Base-by-base conservation (phyloP, 352 stramenopile genomes). In the Halophytophthora batemanensis region DNA sequence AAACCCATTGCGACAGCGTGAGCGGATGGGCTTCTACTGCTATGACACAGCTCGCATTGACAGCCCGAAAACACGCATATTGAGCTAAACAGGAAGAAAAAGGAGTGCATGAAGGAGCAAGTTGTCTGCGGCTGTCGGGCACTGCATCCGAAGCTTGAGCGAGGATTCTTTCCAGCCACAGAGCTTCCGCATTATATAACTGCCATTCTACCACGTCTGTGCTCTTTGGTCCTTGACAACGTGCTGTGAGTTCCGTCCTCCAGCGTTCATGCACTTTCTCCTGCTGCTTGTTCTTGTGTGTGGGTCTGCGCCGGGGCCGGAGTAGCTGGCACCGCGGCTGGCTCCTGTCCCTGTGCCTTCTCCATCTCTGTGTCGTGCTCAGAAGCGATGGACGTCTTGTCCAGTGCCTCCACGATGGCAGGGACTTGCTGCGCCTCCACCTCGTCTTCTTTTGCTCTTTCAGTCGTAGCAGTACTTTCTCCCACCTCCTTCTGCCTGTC, bases 1-100 rank as follows among this genome's bases (percentile, higher is more conserved):
- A 78, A 79, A 47, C 81, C 81, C 14, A 86, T 91, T 45, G 50
- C 69, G 25, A 77, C 72, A 6, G 64, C 74, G 15, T 87, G 53
- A 57, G 13, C 18, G 5, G 21, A 15, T 23, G 51, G 21, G 34
- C 29, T 35, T 6, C 13, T 35, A 38, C n/a, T 38, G 25, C 25
- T 4, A 8, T 31, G 4, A 8, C 25, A 8, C 25, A 31, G 25
- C 25, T 31, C 25, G 8, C 25, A 8, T 31, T 31, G 25, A 31
- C 8, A 8, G 8, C 25, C 25, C 4, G 25, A 8, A 8, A 31
- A 31, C 25, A 31, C 25, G 8, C 25, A 31, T 8, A 31, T n/a
- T n/a, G n/a, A n/a, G n/a, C n/a, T n/a, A n/a, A n/a, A n/a, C n/a
- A 31, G 8, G 4, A 31, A 31, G 25, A 31, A 31, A 31, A 31